These are phyloP conservation scores for Rhizopogon sp. DNA, from an alignment of 768 basidiomycete species.

Conservation along the genomic window DNA sequence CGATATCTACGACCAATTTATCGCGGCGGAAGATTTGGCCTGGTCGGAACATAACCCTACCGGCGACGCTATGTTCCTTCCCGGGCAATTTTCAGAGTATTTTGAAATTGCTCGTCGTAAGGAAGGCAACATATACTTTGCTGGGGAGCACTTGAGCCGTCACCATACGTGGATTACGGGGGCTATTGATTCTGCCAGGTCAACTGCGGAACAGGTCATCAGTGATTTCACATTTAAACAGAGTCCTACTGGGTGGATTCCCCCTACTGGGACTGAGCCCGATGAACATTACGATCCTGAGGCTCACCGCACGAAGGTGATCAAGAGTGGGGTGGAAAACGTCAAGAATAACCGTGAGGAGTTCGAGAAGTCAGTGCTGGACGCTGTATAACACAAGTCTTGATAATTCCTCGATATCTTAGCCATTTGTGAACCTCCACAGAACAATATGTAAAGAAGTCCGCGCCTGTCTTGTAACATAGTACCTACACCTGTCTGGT, in stretches of 20 bases:
- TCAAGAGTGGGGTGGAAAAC: background rate
- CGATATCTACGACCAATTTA: constrained; percentile 16
- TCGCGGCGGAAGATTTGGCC: constrained; percentile 13
- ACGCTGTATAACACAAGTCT: background rate
- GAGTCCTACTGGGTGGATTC: background rate
- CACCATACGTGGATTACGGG: constrained; percentile 27
- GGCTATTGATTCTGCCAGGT: constrained; percentile 9
- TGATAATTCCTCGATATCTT: background rate
- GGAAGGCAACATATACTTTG: constrained; percentile 20
- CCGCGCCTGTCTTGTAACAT: too few species aligned
- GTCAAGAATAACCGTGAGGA: background rate
- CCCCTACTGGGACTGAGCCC: background rate
- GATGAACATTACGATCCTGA: background rate
- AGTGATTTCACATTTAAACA: background rate
- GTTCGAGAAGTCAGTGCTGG: background rate
- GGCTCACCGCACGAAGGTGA: background rate
- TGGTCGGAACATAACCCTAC: constrained; percentile 19
- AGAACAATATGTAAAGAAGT: too few species aligned
- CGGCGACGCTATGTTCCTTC: constrained; percentile 27
- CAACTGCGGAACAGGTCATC: constrained; percentile 1
- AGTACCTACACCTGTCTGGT: too few species aligned
- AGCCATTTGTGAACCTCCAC: too few species aligned
- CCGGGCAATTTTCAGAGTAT: constrained; percentile 17
- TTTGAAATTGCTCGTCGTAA: constrained; percentile 15
- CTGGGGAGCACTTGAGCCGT: constrained; percentile 22